A percentile compares a stretch with the other conserved stretches of the same genome.
Conservation (phyloP, 192 early-diverging fungal genomes). For the Mortierella hygrophila region DNA sequence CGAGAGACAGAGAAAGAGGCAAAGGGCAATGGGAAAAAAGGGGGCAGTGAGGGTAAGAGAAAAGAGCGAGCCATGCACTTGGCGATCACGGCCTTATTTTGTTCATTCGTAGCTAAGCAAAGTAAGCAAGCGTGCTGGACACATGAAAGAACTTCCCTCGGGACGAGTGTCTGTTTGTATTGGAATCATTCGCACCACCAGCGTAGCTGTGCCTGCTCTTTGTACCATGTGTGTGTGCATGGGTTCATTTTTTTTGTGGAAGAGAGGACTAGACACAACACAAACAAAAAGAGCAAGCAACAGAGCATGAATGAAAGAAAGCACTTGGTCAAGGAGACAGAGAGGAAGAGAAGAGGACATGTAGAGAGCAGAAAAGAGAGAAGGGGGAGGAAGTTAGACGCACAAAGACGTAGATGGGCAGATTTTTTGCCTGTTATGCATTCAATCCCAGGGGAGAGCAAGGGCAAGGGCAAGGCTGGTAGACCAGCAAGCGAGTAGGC, state of each 20-base stretch:
- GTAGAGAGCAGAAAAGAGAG: not conserved
- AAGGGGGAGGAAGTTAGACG: not conserved
- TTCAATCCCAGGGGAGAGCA: too few relatives aligned
- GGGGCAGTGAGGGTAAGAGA: not conserved
- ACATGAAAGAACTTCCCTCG: too few relatives aligned
- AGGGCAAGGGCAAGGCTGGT: too few relatives aligned
- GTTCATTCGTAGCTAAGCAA: not conserved
- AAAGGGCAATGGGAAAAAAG: not conserved
- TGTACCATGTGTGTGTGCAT: not conserved
- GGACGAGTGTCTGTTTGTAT: too few relatives aligned
- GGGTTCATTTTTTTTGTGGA: not conserved
- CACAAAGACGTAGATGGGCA: conserved; percentile 1
- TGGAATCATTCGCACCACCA: too few relatives aligned
- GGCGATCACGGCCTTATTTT: not conserved
- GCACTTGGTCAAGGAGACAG: not conserved
- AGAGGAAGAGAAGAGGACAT: not conserved
- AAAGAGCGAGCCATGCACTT: not conserved
- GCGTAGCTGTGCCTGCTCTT: too few relatives aligned
- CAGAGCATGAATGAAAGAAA: not conserved
- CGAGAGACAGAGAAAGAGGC: not conserved
- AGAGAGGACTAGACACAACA: not conserved
- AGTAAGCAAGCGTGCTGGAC: too few relatives aligned
- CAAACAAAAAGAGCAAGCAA: not conserved
- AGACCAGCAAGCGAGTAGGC: not conserved
- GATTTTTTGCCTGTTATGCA: not conserved